Conservation (phyloP, 306 rosid species). For the Rosa lucieae region DNA sequence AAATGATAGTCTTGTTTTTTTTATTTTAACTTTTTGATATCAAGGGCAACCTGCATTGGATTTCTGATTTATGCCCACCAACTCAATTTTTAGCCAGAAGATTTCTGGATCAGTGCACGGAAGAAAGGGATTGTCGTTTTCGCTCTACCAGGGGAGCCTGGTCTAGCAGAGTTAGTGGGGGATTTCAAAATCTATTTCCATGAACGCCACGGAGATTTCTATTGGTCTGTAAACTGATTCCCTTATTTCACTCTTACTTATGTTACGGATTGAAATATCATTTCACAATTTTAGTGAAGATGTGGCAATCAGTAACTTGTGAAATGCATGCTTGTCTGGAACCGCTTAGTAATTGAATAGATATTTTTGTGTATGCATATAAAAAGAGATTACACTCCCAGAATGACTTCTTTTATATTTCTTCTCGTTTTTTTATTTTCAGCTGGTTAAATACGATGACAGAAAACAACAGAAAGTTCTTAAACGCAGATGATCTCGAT, state of each 20-base stretch:
- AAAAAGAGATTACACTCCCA: background rate
- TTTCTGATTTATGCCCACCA: slow-evolving; percentile 18
- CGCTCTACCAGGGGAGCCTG: slow-evolving; percentile 92
- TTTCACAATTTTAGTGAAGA: background rate
- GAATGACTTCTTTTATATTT: slow-evolving; percentile 17
- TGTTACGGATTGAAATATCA: background rate
- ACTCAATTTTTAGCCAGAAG: slow-evolving; percentile 71
- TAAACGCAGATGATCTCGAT: slow-evolving; percentile 67
- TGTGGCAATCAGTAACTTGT: background rate
- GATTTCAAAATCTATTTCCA: slow-evolving; percentile 92
- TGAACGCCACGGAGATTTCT: slow-evolving; percentile 93
- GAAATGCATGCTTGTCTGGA: background rate
- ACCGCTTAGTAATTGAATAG: background rate
- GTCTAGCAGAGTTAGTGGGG: slow-evolving; percentile 81
- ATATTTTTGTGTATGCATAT: background rate
- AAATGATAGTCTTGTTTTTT: background rate
- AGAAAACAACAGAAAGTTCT: slow-evolving; percentile 61
- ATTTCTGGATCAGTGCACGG: slow-evolving; percentile 81
- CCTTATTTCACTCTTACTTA: background rate
- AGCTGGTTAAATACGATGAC: slow-evolving; percentile 91
- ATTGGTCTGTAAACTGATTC: slow-evolving; percentile 54
- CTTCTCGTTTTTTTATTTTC: slow-evolving; percentile 25
- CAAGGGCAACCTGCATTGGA: slow-evolving; percentile 18
- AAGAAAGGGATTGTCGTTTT: slow-evolving; percentile 92
- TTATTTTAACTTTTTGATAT: background rate